Evolutionary conservation across 1,284 basidiomycete genomes (phyloP).

Genomic region (Microbotryum saponariae): DNA sequence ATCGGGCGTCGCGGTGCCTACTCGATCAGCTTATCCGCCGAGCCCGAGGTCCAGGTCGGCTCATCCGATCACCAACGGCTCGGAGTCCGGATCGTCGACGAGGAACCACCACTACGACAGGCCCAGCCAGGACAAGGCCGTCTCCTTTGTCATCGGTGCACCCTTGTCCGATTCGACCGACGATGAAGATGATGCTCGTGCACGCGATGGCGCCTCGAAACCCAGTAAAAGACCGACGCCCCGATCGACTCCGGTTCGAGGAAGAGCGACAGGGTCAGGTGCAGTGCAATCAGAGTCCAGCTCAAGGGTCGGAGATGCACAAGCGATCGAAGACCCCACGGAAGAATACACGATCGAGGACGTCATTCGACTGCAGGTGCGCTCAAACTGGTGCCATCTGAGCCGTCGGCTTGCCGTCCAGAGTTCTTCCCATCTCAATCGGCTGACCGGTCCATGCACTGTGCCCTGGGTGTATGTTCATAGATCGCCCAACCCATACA

Average conservation of each 20-base stretch:
- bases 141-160: slow-evolving; percentile 22
- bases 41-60: too few relatives aligned
- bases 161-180: slow-evolving; percentile 3
- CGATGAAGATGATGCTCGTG: slow-evolving; percentile 16
- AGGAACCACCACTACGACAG: neutral
- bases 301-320: neutral
- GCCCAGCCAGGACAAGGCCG: slow-evolving; percentile 12
- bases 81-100: neutral
- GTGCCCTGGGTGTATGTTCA: too few relatives aligned
- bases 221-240: too few relatives aligned
- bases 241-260: neutral
- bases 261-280: neutral
- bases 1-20: too few relatives aligned
- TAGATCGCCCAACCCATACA: slow-evolving; percentile 20
- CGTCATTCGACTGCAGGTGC: slow-evolving; percentile 22
- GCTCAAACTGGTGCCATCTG: too few relatives aligned
- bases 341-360: slow-evolving; percentile 10
- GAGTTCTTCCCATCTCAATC: neutral
- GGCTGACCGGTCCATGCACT: too few relatives aligned
- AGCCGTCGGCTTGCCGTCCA: neutral
- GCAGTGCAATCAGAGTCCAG: neutral
- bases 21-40: too few relatives aligned
- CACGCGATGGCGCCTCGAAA: too few relatives aligned
- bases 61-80: neutral
- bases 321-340: neutral